Evolutionary conservation across 768 basidiomycete species (phyloP).

Genomic region (Tulasnella sp.): DNA sequence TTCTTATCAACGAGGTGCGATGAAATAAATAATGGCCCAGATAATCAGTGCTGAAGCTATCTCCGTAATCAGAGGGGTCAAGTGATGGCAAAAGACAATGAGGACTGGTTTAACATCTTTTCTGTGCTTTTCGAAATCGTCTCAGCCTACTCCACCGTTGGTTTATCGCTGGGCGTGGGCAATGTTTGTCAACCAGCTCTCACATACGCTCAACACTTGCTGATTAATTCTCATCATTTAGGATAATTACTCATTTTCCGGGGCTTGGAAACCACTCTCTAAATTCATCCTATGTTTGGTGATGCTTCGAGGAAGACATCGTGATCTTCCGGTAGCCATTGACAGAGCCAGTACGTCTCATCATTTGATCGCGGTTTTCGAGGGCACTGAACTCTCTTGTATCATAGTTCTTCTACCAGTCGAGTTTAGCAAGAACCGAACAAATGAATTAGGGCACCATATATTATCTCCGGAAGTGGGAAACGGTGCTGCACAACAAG

Average conservation of each 20-base stretch:
- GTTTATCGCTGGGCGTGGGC: constrained; percentile 73
- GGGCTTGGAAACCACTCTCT: constrained; percentile 63
- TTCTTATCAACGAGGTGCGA: constrained; percentile 85
- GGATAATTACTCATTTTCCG: constrained; percentile 72
- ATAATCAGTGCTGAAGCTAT: no score
- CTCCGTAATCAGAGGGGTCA: neutral
- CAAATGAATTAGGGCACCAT: no score
- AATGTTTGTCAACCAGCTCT: constrained; percentile 27
- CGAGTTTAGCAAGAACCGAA: no score
- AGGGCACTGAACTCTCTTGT: no score
- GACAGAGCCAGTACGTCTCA: constrained; percentile 45
- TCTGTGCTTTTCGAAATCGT: constrained; percentile 58
- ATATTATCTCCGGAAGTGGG: no score
- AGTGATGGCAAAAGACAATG: neutral
- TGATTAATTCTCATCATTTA: constrained; percentile 27
- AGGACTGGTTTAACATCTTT: constrained; percentile 5
- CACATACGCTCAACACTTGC: constrained; percentile 14
- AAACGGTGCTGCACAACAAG: no score
- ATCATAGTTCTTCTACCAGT: no score
- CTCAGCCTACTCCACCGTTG: constrained; percentile 80
- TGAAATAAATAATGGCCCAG: no score
- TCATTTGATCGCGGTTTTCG: no score
- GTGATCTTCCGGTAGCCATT: constrained; percentile 76
- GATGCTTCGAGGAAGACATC: constrained; percentile 90
- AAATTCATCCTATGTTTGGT: constrained; percentile 79